A percentile compares a stretch with the other conserved stretches of the same genome.
Conservation (phyloP, 305 asterid species). For the Coffea humblotiana region DNA sequence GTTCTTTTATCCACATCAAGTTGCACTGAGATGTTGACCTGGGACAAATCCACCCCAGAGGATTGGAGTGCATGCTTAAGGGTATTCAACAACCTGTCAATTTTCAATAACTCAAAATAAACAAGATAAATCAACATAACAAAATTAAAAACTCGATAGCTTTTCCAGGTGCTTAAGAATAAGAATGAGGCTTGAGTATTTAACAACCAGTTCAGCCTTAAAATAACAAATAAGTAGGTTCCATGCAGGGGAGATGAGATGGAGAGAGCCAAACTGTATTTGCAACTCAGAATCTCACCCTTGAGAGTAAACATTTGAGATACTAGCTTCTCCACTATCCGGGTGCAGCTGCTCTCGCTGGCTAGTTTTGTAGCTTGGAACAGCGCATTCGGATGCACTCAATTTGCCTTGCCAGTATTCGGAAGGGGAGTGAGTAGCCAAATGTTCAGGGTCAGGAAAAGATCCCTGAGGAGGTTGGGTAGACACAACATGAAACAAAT, state of each 20-base stretch:
- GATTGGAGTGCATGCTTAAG: conserved; percentile 50
- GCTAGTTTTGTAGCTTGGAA: conserved; percentile 36
- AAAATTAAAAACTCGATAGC: neutral
- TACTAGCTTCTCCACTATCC: conserved; percentile 45
- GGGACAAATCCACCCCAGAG: conserved; percentile 66
- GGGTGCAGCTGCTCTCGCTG: conserved; percentile 43
- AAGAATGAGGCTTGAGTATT: neutral
- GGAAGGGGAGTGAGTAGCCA: conserved; percentile 41
- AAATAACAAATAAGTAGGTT: neutral
- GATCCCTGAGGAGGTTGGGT: conserved; percentile 45
- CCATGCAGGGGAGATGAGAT: neutral
- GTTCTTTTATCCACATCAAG: conserved; percentile 54
- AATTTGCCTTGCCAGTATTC: conserved; percentile 48
- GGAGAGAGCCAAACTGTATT: neutral
- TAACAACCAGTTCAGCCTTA: neutral
- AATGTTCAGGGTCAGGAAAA: conserved; percentile 46
- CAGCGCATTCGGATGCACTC: conserved; percentile 39
- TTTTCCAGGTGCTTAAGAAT: neutral
- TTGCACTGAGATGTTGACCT: conserved; percentile 59
- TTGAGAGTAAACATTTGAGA: conserved; percentile 61
- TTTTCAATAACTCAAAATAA: conserved; percentile 18
- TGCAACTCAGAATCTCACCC: conserved; percentile 43
- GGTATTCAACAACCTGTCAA: conserved; percentile 54
- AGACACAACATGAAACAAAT: conserved; percentile 47
- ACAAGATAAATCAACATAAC: neutral